Evolutionary conservation across 306 rosid species (phyloP), one percentile per base, ranked within the genome.

Genomic region (Malus sylvestris): DNA sequence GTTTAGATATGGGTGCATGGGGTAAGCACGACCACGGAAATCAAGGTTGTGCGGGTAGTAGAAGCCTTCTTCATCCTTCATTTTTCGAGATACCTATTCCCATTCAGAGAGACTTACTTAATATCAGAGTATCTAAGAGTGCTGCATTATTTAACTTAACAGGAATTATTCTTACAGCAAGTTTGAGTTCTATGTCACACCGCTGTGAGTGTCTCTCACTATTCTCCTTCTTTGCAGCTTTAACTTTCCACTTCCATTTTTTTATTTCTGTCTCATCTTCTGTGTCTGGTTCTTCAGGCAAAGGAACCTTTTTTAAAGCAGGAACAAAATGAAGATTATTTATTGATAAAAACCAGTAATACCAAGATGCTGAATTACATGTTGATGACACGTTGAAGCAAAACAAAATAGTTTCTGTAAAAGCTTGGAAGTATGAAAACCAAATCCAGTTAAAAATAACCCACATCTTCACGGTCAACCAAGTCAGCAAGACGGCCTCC

Each of bases 21-120:
- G 99, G 74, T 95, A 95, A 29, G 99, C 97, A 79, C 99, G 97
- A 33, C 99, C 99, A 66, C 97, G 90, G 72, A 95, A 95, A 88
- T 95, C 99, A 68, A 95, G 86, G 83, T 92, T 95, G 90, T 95
- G 99, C 2, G 99, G 99, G 80, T 90, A 95, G 86, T 90, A 92
- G 89, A 95, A 95, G 77, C 96, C 92, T 70, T 95, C 97, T 84
- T 95, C 98, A 45, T 87, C 93, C 88, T 88, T 95, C 97, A 95
- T 89, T 89, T 92, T 95, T 81, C 96, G 88, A 71, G 97, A 97
- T 81, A 92, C 99, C 99, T 95, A 76, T 74, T 74, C 67, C 70
- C 67, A 81, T 75, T 70, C 67, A 57, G 71, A 60, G 30, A 71
- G 70, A 82, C 32, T 60, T 16, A 79, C 32, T 52, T 25, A 79